A percentile compares a stretch with the other conserved stretches of the same genome.
phyloP scores from a whole-genome alignment of 2,329 filamentous ascomycete genomes.

The Periconia digitata region DNA sequence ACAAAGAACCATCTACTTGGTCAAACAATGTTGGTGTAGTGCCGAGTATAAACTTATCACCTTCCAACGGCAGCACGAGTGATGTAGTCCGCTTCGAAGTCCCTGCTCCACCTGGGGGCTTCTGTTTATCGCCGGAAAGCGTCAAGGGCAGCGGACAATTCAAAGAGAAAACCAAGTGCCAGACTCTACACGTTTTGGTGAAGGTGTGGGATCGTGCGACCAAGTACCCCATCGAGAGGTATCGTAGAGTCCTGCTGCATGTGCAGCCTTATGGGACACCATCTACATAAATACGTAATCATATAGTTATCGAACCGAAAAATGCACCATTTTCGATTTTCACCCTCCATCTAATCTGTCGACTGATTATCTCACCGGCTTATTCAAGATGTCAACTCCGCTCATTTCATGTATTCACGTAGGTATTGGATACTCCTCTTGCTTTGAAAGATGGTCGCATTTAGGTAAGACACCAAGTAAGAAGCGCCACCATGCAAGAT shows the following conservation, averaged over 20 bases:
- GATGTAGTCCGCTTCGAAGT: slow-evolving; percentile 3
- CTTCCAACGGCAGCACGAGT: not conserved
- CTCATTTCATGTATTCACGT: no score
- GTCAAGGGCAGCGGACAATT: slow-evolving; percentile 9
- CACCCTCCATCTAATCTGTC: no score
- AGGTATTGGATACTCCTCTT: no score
- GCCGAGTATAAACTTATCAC: slow-evolving; percentile 10
- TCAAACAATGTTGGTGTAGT: slow-evolving; percentile 43
- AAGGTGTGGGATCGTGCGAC: slow-evolving; percentile 5
- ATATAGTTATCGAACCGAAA: no score
- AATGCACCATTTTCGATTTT: no score
- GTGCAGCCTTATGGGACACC: slow-evolving; percentile 2
- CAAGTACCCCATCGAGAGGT: slow-evolving; percentile 13
- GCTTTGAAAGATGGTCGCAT: no score
- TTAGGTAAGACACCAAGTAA: no score
- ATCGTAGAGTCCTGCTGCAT: slow-evolving; percentile 12
- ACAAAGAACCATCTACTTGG: slow-evolving; percentile 37
- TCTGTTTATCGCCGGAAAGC: slow-evolving; percentile 5
- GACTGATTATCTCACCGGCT: no score
- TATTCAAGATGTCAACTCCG: no score
- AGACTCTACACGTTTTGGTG: slow-evolving; percentile 10
- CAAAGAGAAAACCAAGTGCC: slow-evolving; percentile 9
- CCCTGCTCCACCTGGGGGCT: slow-evolving; percentile 6
- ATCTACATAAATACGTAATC: not conserved
- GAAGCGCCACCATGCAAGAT: no score